Conservation (phyloP, 371 early-diverging fungal species). For the Mucor racemosus region DNA sequence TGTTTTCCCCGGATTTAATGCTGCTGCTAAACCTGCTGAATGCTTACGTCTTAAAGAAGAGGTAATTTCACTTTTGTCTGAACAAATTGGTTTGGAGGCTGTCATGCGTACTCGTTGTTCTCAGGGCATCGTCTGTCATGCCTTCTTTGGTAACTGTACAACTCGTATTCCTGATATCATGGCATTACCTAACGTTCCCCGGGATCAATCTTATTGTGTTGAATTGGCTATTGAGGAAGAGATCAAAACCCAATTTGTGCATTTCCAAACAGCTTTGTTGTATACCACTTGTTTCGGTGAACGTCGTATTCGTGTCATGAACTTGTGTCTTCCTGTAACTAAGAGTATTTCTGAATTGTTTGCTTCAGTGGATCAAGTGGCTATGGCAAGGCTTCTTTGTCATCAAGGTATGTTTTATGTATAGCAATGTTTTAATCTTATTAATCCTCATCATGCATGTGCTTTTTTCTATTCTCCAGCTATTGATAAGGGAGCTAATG, state of each 20-base stretch:
- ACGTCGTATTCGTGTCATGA: constrained; percentile 96
- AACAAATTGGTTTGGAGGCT: constrained; percentile 92
- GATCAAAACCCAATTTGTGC: constrained; percentile 77
- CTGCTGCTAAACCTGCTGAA: constrained; percentile 64
- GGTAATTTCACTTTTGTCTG: constrained; percentile 80
- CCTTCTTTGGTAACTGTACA: constrained; percentile 97
- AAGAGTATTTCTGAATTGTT: constrained; percentile 82
- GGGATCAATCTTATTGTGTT: constrained; percentile 93
- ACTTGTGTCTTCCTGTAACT: constrained; percentile 89
- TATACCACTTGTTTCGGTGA: constrained; percentile 87
- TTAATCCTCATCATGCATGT: constrained; percentile 25
- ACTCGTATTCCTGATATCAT: constrained; percentile 94
- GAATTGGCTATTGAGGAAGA: constrained; percentile 90
- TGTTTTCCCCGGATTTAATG: constrained; percentile 96
- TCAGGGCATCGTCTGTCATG: constrained; percentile 83
- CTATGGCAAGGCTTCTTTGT: constrained; percentile 79
- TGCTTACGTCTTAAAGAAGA: constrained; percentile 75
- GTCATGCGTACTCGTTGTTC: constrained; percentile 96
- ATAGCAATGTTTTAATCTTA: background rate
- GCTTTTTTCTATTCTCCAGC: constrained; percentile 21
- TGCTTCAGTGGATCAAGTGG: constrained; percentile 82
- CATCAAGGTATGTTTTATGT: constrained; percentile 62
- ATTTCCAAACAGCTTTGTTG: constrained; percentile 97
- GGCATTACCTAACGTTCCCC: constrained; percentile 92
- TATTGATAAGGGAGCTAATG: constrained; percentile 84